Conservation (phyloP, 2,329 filamentous ascomycete species). For the Fusarium sp. region DNA sequence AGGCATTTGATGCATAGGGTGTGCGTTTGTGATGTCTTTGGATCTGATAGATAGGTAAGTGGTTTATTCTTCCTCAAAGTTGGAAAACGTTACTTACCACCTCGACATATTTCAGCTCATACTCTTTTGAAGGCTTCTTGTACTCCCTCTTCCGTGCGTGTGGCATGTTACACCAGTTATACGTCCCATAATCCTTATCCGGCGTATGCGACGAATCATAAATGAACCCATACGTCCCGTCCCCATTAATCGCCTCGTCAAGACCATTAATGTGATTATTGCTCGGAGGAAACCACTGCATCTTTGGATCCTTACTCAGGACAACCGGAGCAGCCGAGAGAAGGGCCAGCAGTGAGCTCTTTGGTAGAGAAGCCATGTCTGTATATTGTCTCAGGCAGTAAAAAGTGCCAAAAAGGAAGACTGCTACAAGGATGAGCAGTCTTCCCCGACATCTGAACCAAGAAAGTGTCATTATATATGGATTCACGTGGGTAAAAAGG, state of each 20-base stretch:
- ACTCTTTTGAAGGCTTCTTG: slow-evolving; percentile 64
- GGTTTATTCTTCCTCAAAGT: fast-evolving
- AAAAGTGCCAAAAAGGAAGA: slow-evolving; percentile 10
- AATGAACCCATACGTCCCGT: slow-evolving; percentile 79
- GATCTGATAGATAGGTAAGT: slow-evolving; percentile 62
- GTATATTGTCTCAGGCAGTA: slow-evolving; percentile 28
- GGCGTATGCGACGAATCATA: slow-evolving; percentile 76
- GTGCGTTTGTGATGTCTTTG: slow-evolving; percentile 89
- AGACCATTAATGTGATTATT: slow-evolving; percentile 72
- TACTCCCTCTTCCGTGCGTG: slow-evolving; percentile 80
- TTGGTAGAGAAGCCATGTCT: slow-evolving; percentile 30
- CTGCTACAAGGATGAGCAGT: slow-evolving; percentile 10
- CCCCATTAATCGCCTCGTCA: slow-evolving; percentile 65
- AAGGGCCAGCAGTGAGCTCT: slow-evolving; percentile 28
- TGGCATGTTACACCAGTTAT: slow-evolving; percentile 92
- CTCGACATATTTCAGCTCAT: slow-evolving; percentile 80
- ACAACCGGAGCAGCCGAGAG: slow-evolving; percentile 27
- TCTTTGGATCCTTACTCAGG: slow-evolving; percentile 51
- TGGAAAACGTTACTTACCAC: slow-evolving; percentile 69
- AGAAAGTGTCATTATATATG: slow-evolving; percentile 29
- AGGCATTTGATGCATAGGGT: slow-evolving; percentile 81
- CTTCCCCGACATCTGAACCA: slow-evolving; percentile 22
- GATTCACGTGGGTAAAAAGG: neutral
- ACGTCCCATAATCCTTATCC: slow-evolving; percentile 68
- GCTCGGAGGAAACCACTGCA: slow-evolving; percentile 71